Evolutionary conservation across 371 early-diverging fungal species (phyloP).

Genomic region (Apophysomyces sp.): DNA sequence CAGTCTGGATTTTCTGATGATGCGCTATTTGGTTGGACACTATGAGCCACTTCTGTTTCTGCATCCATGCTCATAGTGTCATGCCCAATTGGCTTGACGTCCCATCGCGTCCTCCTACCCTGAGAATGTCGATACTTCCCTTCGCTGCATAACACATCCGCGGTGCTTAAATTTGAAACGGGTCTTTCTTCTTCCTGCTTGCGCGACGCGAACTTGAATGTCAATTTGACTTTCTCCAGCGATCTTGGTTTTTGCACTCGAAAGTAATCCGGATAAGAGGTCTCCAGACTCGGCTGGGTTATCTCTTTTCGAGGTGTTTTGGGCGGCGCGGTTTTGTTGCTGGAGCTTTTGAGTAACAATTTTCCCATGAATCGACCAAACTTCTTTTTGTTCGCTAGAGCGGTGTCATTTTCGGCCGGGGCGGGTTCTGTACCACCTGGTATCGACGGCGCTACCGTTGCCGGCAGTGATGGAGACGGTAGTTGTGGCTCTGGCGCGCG

Average conservation of each 20-base stretch:
- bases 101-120: constrained; percentile 22
- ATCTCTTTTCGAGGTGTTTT: constrained; percentile 6
- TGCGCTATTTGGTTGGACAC: neutral
- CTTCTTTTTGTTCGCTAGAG: constrained; percentile 3
- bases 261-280: neutral
- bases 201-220: constrained; percentile 98
- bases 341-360: constrained; percentile 18
- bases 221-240: constrained; percentile 43
- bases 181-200: constrained; percentile 94
- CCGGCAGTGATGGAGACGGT: neutral
- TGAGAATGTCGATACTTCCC: neutral
- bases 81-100: constrained; percentile 2
- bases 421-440: neutral
- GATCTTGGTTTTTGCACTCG: neutral
- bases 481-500: neutral
- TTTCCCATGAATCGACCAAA: constrained; percentile 40
- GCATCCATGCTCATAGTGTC: neutral
- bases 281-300: neutral
- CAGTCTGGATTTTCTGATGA: neutral
- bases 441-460: neutral
- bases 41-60: neutral
- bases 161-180: constrained; percentile 66
- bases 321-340: neutral
- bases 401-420: neutral
- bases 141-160: neutral